Base-by-base conservation (phyloP, 768 basidiomycete species). In the Hebeloma cylindrosporum region DNA sequence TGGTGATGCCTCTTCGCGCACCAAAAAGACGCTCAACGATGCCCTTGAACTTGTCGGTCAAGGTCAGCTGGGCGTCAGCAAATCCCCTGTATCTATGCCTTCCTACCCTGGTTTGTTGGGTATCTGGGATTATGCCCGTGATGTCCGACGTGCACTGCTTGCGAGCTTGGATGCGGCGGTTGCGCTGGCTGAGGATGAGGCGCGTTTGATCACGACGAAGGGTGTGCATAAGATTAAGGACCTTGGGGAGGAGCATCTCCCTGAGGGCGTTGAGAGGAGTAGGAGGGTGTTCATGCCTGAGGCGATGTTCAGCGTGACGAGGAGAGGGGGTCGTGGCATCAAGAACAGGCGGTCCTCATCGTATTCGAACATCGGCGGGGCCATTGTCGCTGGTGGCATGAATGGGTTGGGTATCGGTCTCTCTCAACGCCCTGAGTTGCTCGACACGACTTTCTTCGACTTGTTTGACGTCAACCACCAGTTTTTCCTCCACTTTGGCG, bases 241-340 rank as follows among this genome's bases (percentile, higher is more conserved):
- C 13, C 70, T 96, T 14, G 93, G 82, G 14, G 85, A 95, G 47
- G 70, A 71, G 45, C 80, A 89, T 65, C 78, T 99, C 11, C 88
- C 88, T 1, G 75, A 76, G 39, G 86, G 83, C 45, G 90, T 92
- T 17, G 91, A 93, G 62, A 75, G 90, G 29, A 81, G 80, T 37
- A 77, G 81, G 44, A 76, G 91, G 20, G 81, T 95, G 9, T 99
- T 99, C 74, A 82, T 90, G 71, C 91, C 95, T n/a, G 88, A 95
- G 61, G 95, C 92, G 10, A 98, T 99, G 96, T 99, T 98, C 70
- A 80, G 79, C 43, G 65, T 75, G 31, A 64, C 74, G 40, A 64
- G 75, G 49, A 74, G 67, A 45, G 67, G 68, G 3, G 69, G 69
- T 22, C 73, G 63, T 35, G 68, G 70, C 30, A 47, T 53, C 35